Conservation (phyloP, 306 rosid species). For the Rosa rugosa region DNA sequence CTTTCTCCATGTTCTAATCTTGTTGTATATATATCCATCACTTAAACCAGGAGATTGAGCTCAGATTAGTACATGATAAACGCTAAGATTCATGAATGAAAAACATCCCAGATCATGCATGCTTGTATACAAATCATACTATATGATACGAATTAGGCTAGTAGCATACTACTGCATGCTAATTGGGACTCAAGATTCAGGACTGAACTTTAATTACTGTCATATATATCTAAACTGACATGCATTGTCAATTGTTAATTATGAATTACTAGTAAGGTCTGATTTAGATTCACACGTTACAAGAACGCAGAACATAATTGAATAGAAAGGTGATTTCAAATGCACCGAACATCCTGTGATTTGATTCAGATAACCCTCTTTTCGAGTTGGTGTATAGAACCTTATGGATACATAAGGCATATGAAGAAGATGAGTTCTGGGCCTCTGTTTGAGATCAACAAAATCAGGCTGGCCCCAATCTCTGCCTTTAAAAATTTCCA, state of each 20-base stretch:
- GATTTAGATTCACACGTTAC: background rate
- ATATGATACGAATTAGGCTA: background rate
- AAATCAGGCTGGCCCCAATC: background rate
- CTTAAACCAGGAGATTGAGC: background rate
- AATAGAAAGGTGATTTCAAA: background rate
- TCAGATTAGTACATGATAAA: slow-evolving; percentile 4
- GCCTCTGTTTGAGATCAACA: background rate
- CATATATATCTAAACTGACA: background rate
- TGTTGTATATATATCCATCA: background rate
- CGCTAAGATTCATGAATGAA: background rate
- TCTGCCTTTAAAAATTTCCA: too few relatives aligned
- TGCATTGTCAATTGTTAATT: background rate
- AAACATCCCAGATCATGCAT: background rate
- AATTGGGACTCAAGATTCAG: background rate
- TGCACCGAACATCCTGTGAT: background rate
- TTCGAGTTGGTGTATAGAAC: too few relatives aligned
- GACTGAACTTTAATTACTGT: background rate
- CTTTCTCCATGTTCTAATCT: background rate
- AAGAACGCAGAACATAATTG: background rate
- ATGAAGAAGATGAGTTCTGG: background rate
- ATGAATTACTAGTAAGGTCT: background rate
- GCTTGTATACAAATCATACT: background rate
- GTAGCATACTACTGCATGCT: background rate
- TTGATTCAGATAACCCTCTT: background rate
- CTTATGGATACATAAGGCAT: background rate